These are phyloP conservation scores for Agaricus subrufescens DNA, from an alignment of 768 basidiomycete species.

Conservation along the genomic window DNA sequence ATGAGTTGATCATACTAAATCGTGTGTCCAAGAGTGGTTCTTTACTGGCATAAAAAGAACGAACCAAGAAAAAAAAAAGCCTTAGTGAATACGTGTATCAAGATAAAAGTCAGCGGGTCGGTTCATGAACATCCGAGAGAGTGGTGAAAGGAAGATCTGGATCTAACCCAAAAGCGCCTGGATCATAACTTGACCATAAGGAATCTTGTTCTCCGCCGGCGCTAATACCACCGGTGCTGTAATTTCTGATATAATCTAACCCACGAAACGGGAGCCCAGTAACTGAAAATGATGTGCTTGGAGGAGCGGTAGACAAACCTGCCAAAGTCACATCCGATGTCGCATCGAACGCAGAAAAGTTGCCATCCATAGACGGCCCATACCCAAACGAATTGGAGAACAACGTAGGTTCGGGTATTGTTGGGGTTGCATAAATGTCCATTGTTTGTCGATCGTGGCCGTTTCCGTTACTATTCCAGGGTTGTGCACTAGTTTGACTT, in stretches of 20 bases:
- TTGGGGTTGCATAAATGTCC: slow-evolving; percentile 38
- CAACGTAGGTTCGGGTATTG: slow-evolving; percentile 34
- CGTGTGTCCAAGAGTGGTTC: slow-evolving; percentile 4
- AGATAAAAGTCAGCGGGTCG: slow-evolving; percentile 18
- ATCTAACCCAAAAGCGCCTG: slow-evolving; percentile 68
- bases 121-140: slow-evolving; percentile 31
- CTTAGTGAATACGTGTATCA: slow-evolving; percentile 6
- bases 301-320: slow-evolving; percentile 53
- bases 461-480: slow-evolving; percentile 42
- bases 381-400: slow-evolving; percentile 41
- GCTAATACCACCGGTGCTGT: slow-evolving; percentile 45
- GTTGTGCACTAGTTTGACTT: slow-evolving; percentile 31
- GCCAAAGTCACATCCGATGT: slow-evolving; percentile 34
- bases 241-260: slow-evolving; percentile 80
- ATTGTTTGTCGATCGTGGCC: slow-evolving; percentile 21
- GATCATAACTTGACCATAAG: slow-evolving; percentile 65
- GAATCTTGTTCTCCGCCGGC: slow-evolving; percentile 40
- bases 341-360: slow-evolving; percentile 33
- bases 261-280: slow-evolving; percentile 81
- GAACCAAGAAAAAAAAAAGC: slow-evolving; percentile 6
- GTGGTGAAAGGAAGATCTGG: slow-evolving; percentile 71
- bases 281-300: slow-evolving; percentile 61
- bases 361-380: slow-evolving; percentile 38
- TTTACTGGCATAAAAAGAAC: not conserved
- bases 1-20: slow-evolving; percentile 3